Base-by-base conservation (phyloP, 106 monocot species). In the Chionographis japonica region DNA sequence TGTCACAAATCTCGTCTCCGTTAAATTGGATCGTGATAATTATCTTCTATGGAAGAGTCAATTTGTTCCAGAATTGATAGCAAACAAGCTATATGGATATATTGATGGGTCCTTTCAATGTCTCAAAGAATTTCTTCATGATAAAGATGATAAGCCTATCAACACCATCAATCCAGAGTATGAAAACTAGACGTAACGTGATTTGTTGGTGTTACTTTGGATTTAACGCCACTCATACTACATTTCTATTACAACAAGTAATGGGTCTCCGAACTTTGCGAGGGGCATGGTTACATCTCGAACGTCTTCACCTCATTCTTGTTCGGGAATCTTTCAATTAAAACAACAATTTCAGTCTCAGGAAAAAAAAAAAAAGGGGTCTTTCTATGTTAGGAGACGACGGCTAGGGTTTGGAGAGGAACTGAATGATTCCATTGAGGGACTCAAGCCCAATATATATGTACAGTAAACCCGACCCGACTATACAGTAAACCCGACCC, bases 11-110 rank as follows among this genome's bases (percentile, higher is more conserved):
- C 18, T 17, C 6, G 56, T 57, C 6, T 57, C 56, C 56, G 3
- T 57, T 14, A 57, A 57, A 57, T 2, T 57, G 56, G 56, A 57
- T 57, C 56, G 18, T 57, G 16, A 57, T 17, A 57, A 57, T 17
- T 57, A 57, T 18, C 56, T 57, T 18, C 56, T 57, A 57, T 18
- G 56, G 56, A 15, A 17, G 16, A 57, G 56, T 57, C 56, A n/a
- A 2, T 15, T 57, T 18, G 6, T 57, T 57, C 56, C 56, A 6
- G 3, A 2, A 11, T 14, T 57, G 6, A 14, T 0, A 18, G 6
- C 15, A 6, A 57, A 14, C 15, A 17, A 57, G 12, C 16, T 57
- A 6, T 57, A 11, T 6, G 16, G 16, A 0, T 57, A n/a, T 18
- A 17, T 57, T 6, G 18, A 57, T 14, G 56, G 56, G 6, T 57